Evolutionary conservation across 2,329 filamentous ascomycete species (phyloP).

Genomic region (Botrytis medusae): DNA sequence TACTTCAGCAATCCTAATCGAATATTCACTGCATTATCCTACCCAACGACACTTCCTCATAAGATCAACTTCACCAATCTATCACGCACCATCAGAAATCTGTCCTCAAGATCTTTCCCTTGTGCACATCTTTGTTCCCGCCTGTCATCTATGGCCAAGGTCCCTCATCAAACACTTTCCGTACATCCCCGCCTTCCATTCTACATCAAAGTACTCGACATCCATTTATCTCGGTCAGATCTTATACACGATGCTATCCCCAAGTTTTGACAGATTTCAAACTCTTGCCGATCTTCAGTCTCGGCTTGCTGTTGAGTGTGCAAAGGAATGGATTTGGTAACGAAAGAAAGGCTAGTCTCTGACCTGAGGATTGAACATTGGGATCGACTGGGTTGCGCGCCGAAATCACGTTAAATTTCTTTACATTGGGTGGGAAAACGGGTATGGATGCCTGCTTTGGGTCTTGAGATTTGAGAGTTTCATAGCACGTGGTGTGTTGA

Average conservation of each 20-base stretch:
- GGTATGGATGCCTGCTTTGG: neutral
- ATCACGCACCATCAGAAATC: neutral
- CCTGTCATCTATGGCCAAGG: neutral
- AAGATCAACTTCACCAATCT: neutral
- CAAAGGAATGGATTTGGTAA: neutral
- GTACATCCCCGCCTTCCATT: neutral
- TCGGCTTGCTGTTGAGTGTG: neutral
- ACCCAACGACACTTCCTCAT: neutral
- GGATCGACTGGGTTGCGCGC: neutral
- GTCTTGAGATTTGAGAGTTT: neutral
- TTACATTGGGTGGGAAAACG: neutral
- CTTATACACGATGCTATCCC: neutral
- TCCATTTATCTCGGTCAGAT: rapidly evolving
- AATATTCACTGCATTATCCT: neutral
- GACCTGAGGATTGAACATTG: neutral
- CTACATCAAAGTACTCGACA: neutral
- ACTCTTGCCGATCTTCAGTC: neutral
- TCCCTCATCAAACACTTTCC: neutral
- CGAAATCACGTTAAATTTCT: too few relatives aligned
- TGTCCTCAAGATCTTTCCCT: neutral
- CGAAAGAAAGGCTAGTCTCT: neutral
- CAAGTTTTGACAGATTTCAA: neutral
- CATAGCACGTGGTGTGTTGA: neutral
- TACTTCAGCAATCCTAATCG: neutral
- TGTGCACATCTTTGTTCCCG: neutral